A percentile compares a stretch with the other conserved stretches of the same genome.
Evolutionary conservation across 108 stramenopile species (phyloP).

Genomic region (Nannochloropsis gaditana): DNA sequence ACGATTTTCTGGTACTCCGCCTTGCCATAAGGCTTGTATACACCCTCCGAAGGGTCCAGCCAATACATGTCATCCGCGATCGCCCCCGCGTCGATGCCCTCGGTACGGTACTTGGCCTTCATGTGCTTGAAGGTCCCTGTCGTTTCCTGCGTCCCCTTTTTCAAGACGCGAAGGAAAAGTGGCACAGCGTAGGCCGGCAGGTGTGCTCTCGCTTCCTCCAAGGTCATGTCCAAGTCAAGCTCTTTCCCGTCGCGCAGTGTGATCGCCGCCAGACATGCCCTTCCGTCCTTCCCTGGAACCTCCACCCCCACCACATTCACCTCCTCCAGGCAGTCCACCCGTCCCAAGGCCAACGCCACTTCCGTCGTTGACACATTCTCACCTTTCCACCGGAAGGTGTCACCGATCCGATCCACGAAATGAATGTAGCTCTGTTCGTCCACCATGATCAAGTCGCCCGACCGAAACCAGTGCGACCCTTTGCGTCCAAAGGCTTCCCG

Average conservation of each 20-base stretch:
- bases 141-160: slow-evolving; percentile 15
- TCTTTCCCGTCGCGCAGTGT: neutral
- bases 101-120: neutral
- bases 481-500: slow-evolving; percentile 5
- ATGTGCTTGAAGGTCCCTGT: slow-evolving; percentile 8
- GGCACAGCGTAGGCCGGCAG: slow-evolving; percentile 1
- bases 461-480: slow-evolving; percentile 49
- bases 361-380: slow-evolving; percentile 56
- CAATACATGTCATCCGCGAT: neutral
- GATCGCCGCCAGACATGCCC: neutral
- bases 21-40: neutral
- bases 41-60: neutral
- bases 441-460: slow-evolving; percentile 49
- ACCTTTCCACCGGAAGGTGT: slow-evolving; percentile 60
- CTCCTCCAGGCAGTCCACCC: slow-evolving; percentile 5
- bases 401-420: slow-evolving; percentile 55
- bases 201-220: neutral
- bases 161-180: neutral
- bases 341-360: neutral
- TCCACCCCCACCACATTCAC: slow-evolving; percentile 3
- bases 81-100: neutral
- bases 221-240: neutral
- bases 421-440: slow-evolving; percentile 43
- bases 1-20: neutral
- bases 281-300: slow-evolving; percentile 14